phyloP scores from a whole-genome alignment of 2,329 filamentous ascomycete genomes.

The Parastagonospora nodorum region DNA sequence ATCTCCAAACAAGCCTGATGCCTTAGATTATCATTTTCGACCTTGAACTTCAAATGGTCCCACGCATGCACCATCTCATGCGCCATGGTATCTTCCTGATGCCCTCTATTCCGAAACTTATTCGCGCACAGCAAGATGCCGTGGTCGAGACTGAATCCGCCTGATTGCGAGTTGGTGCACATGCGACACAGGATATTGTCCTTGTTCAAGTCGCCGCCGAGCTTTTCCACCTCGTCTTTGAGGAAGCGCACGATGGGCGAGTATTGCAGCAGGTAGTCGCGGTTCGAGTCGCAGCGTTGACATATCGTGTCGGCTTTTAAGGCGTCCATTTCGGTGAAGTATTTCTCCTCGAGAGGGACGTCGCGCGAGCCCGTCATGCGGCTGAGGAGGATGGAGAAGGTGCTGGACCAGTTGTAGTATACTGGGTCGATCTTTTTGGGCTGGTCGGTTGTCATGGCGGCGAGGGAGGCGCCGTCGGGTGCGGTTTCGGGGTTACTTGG shows the following conservation, averaged over 20 bases:
- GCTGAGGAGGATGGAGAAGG: conserved; percentile 81
- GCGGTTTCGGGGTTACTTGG: conserved; percentile 22
- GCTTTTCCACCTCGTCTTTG: conserved; percentile 75
- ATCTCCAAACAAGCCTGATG: conserved; percentile 98
- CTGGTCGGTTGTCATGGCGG: conserved; percentile 19
- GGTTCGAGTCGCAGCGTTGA: conserved; percentile 77
- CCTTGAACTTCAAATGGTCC: conserved; percentile 89
- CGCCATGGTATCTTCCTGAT: conserved; percentile 90
- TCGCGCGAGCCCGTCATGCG: conserved; percentile 47
- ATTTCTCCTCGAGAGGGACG: conserved; percentile 56
- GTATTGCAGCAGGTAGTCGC: conserved; percentile 82
- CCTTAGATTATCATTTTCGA: conserved; percentile 79
- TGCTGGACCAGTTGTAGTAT: conserved; percentile 73
- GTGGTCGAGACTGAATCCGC: conserved; percentile 84
- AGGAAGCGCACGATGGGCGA: conserved; percentile 88
- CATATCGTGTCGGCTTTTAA: conserved; percentile 79
- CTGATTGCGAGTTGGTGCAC: conserved; percentile 73
- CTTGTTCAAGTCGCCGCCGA: conserved; percentile 76
- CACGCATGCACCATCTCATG: conserved; percentile 99
- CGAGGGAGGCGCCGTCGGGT: conserved; percentile 33
- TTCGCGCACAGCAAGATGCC: conserved; percentile 95
- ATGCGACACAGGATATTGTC: conserved; percentile 81
- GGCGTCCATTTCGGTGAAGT: conserved; percentile 76
- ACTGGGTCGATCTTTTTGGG: conserved; percentile 38
- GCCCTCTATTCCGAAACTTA: conserved; percentile 76